Base-by-base conservation (phyloP, 176 grass and related monocot genomes). In the Triticum monococcum region DNA sequence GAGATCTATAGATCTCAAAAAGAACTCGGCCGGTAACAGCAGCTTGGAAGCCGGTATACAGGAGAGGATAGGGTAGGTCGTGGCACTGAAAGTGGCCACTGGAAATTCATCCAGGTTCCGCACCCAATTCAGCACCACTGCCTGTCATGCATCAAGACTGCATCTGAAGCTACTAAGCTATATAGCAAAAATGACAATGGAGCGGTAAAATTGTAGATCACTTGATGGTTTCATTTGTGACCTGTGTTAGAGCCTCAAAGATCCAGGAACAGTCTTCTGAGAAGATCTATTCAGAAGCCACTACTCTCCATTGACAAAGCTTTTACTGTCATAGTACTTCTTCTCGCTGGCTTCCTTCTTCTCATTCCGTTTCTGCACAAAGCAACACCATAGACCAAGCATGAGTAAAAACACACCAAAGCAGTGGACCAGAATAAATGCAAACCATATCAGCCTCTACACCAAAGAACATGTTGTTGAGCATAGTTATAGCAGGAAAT, bases 301-400 rank as follows among this genome's bases (percentile, higher is more conserved):
- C 50, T 83, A 99, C 50, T 91, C 97, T 50, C 89, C 97, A 82
- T 90, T 88, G 12, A 94, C 85, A 35, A 90, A 99, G 68, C 41
- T 87, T 94, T 97, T 99, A 86, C 89, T 73, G 46, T 97, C 92
- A 0, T 99, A 99, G 60, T 97, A 99, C 84, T 87, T 99, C 93
- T 89, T 94, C 90, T 99, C 97, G 66, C 94, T 96, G 32, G 97
- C 97, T 99, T 99, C 97, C 79, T 96, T 99, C 92, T 96, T 98
- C 45, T 96, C 94, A 62, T 97, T 99, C 80, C 97, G 79, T 83
- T 97, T 99, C 97, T 99, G 92, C 85, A 83, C 45, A 89, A 26
- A 26, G 25, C 12, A 87, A 87, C 73, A 82, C n/a, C 36, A 79
- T 14, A 73, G 11, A 60, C n/a, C 14, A 86, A 83, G 50, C 57